Percentiles rank a stretch among this genome's conserved stretches.
phyloP scores from a whole-genome alignment of 2,329 filamentous ascomycete genomes.

The Penicillium sp. region DNA sequence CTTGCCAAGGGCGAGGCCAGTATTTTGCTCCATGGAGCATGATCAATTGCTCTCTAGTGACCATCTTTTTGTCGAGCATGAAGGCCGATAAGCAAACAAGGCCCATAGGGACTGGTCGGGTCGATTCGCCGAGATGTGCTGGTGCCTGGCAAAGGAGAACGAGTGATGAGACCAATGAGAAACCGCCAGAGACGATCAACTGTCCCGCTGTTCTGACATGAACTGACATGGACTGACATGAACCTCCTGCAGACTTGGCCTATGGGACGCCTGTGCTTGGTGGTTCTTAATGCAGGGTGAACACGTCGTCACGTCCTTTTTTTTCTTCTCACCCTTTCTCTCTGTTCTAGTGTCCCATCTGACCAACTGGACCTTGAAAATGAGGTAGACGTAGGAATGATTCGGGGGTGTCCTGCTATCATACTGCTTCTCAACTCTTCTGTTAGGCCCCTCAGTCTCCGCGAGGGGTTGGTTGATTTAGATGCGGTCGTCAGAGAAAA shows the following conservation, averaged over 20 bases:
- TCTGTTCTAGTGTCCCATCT: background rate
- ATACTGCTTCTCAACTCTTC: background rate
- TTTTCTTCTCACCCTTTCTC: background rate
- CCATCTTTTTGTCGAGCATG: slow-evolving; percentile 9
- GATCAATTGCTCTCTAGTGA: background rate
- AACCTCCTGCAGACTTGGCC: background rate
- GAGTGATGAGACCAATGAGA: background rate
- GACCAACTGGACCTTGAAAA: slow-evolving; percentile 16
- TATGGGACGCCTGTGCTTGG: slow-evolving; percentile 2
- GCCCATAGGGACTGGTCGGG: slow-evolving; percentile 7
- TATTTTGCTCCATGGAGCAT: slow-evolving; percentile 37
- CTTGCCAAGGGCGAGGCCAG: slow-evolving; percentile 50
- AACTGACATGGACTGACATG: background rate
- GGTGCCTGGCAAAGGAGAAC: slow-evolving; percentile 1
- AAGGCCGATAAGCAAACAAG: slow-evolving; percentile 2
- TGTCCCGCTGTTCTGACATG: slow-evolving; percentile 21
- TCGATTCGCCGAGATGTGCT: slow-evolving; percentile 6
- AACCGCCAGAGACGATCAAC: background rate
- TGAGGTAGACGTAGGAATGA: background rate
- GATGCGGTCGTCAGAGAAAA: slow-evolving; percentile 20
- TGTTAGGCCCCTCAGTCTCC: background rate
- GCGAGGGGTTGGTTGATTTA: slow-evolving; percentile 7
- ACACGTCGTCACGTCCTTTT: slow-evolving; percentile 11
- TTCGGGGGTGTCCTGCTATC: background rate
- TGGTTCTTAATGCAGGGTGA: slow-evolving; percentile 16